These are phyloP conservation scores for Raphanus hybrid DNA, from an alignment of 441 rosid species.

Conservation along the genomic window DNA sequence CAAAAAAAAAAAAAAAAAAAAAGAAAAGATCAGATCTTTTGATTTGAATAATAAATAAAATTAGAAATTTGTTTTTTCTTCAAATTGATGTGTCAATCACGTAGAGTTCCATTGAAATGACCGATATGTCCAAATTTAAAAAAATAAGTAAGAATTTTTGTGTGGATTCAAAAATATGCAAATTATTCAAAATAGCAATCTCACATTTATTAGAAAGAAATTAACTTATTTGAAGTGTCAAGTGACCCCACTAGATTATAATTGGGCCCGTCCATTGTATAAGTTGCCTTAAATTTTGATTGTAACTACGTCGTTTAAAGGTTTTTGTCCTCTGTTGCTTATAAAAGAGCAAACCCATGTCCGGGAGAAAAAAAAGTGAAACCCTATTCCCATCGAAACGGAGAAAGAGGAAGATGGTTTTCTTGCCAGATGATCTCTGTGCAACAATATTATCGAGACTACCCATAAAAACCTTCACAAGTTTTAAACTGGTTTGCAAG, in stretches of 20 bases:
- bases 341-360: not conserved
- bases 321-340: not conserved
- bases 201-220: not conserved
- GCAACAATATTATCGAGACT: not conserved
- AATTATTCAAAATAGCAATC: no score
- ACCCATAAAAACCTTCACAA: not conserved
- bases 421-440: slow-evolving; percentile 1
- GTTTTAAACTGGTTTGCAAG: not conserved
- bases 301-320: not conserved
- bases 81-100: no score
- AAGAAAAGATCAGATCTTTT: no score
- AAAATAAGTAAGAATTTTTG: no score
- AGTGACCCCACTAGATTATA: no score
- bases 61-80: no score
- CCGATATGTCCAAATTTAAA: no score
- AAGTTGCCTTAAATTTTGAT: no score
- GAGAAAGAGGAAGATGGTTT: slow-evolving; percentile 5
- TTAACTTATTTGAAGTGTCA: not conserved
- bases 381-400: not conserved
- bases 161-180: no score
- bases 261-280: not conserved
- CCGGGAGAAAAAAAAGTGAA: not conserved
- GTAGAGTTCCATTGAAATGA: no score
- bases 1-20: no score
- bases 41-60: no score